phyloP scores from a whole-genome alignment of 2,329 filamentous ascomycete genomes.

The Fusarium tupiense region DNA sequence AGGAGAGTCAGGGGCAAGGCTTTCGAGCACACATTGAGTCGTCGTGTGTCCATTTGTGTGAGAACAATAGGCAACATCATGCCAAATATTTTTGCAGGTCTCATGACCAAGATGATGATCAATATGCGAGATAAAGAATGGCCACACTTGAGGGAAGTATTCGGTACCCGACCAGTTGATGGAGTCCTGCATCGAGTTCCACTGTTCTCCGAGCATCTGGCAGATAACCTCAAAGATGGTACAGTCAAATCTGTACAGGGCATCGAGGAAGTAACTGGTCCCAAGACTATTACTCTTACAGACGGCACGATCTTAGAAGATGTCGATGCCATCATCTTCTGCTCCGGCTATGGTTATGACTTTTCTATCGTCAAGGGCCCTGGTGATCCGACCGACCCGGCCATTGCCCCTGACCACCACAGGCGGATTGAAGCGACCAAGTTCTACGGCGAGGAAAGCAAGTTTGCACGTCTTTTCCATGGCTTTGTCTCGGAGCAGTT shows the following conservation, averaged over 20 bases:
- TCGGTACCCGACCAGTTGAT: constrained; percentile 22
- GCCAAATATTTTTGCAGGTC: constrained; percentile 10
- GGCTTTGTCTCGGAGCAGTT: constrained; percentile 48
- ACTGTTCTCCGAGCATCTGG: constrained; percentile 44
- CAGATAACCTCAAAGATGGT: constrained; percentile 42
- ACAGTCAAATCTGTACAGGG: constrained; percentile 41
- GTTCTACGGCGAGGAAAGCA: constrained; percentile 32
- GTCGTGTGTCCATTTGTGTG: constrained; percentile 39
- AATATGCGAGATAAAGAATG: constrained; percentile 32
- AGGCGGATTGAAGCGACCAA: constrained; percentile 34
- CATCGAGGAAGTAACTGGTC: constrained; percentile 44
- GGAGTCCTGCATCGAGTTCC: constrained; percentile 40
- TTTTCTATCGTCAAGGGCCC: constrained; percentile 43
- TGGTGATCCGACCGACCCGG: constrained; percentile 42
- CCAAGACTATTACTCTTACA: constrained; percentile 42
- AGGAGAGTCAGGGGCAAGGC: constrained; percentile 47
- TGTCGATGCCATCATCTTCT: constrained; percentile 48
- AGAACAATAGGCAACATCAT: constrained; percentile 19
- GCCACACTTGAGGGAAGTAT: constrained; percentile 28
- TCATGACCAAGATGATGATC: constrained; percentile 34
- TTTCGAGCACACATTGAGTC: constrained; percentile 47
- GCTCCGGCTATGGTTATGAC: constrained; percentile 47
- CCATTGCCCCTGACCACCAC: constrained; percentile 41
- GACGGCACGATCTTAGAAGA: constrained; percentile 46
- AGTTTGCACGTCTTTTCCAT: constrained; percentile 45